Percentiles rank a stretch among this genome's conserved stretches.
phyloP scores from a whole-genome alignment of 1,139 yeast species.

The Saccharomyces hybrid region DNA sequence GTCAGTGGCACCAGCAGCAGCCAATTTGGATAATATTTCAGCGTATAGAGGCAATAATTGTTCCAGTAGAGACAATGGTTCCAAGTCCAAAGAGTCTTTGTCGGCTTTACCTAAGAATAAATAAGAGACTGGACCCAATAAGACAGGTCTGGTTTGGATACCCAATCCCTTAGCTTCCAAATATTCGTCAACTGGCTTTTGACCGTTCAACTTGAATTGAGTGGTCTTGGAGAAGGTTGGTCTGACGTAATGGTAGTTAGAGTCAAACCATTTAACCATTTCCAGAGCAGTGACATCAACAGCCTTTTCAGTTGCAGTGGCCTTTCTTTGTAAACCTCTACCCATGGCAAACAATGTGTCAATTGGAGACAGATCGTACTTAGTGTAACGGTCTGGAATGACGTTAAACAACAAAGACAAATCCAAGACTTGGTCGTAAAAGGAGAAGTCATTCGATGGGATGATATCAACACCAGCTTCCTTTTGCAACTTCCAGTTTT shows the following conservation, averaged over 20 bases:
- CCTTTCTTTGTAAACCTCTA: constrained; percentile 98
- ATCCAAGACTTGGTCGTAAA: constrained; percentile 94
- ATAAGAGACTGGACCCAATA: constrained; percentile 95
- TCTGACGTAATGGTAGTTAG: constrained; percentile 99
- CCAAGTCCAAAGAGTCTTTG: constrained; percentile 92
- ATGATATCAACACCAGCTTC: constrained; percentile 95
- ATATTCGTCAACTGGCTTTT: constrained; percentile 95
- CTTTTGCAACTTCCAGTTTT: constrained; percentile 97
- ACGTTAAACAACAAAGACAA: constrained; percentile 88
- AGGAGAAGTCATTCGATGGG: constrained; percentile 97
- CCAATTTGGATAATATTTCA: constrained; percentile 78
- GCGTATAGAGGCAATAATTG: constrained; percentile 89
- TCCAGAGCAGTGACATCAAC: constrained; percentile 98
- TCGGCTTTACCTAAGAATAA: constrained; percentile 95
- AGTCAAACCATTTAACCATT: constrained; percentile 99
- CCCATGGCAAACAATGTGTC: constrained; percentile 99
- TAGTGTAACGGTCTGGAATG: constrained; percentile 93
- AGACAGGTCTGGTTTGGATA: constrained; percentile 92
- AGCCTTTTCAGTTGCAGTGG: constrained; percentile 77
- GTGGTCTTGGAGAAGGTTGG: constrained; percentile 97
- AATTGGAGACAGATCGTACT: constrained; percentile 79
- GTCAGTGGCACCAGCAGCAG: constrained; percentile 88
- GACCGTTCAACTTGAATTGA: constrained; percentile 89
- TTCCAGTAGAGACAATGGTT: constrained; percentile 81
- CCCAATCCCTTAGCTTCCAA: constrained; percentile 97